These are phyloP conservation scores for Cordyceps pruinosa DNA, from an alignment of 2,329 filamentous ascomycete species.

Conservation along the genomic window DNA sequence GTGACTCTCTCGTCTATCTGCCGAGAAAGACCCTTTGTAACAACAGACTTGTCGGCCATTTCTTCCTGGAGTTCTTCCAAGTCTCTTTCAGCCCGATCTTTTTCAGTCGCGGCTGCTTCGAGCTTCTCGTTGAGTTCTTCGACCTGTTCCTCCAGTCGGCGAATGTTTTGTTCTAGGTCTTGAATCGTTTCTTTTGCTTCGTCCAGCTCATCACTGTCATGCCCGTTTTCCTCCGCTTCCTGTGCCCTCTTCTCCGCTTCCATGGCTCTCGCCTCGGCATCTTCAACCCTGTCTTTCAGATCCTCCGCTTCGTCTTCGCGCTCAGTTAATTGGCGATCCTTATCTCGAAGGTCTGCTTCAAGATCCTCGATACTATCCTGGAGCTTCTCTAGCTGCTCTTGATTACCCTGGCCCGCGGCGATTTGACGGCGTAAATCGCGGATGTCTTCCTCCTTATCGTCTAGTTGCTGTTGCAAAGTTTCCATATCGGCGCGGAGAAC, in stretches of 20 bases:
- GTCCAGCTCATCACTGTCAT: conserved; percentile 43
- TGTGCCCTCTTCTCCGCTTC: conserved; percentile 42
- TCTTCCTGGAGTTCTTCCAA: conserved; percentile 66
- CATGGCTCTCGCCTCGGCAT: conserved; percentile 53
- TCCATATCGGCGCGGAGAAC: conserved; percentile 56
- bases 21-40: conserved; percentile 65
- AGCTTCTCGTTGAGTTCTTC: conserved; percentile 49
- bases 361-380: conserved; percentile 70
- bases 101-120: conserved; percentile 46
- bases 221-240: conserved; percentile 52
- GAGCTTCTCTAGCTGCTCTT: conserved; percentile 57
- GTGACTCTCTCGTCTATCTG: conserved; percentile 66
- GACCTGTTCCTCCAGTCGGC: conserved; percentile 46
- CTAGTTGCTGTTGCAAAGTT: conserved; percentile 47
- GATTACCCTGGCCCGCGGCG: conserved; percentile 47
- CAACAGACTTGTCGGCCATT: conserved; percentile 71
- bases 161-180: conserved; percentile 49
- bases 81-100: conserved; percentile 51
- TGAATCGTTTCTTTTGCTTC: conserved; percentile 53
- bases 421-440: conserved; percentile 55
- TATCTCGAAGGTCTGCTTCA: conserved; percentile 68
- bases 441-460: conserved; percentile 53
- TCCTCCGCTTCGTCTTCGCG: conserved; percentile 69
- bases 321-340: conserved; percentile 65
- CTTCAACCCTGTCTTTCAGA: conserved; percentile 48